Conservation (phyloP, 2,329 filamentous ascomycete species). For the Elsinoe fawcettii region DNA sequence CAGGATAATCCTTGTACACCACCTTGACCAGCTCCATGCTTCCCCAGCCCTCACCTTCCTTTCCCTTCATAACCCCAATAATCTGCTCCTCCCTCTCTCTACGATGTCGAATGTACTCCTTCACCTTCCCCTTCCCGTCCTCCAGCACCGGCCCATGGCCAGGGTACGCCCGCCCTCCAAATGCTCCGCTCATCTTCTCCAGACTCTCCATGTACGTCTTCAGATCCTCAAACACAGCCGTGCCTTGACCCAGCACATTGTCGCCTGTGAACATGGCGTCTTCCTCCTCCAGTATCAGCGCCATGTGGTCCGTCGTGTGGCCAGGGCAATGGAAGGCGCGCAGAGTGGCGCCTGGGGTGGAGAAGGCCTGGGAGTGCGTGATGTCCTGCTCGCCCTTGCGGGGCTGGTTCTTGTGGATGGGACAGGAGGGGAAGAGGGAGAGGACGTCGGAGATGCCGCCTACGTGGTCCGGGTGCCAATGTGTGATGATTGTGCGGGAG, state of each 20-base stretch:
- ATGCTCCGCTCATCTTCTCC: constrained; percentile 57
- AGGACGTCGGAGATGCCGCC: constrained; percentile 66
- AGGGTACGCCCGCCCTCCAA: constrained; percentile 68
- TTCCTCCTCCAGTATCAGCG: constrained; percentile 66
- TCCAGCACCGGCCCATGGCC: constrained; percentile 77
- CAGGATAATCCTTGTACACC: constrained; percentile 74
- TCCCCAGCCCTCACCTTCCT: constrained; percentile 47
- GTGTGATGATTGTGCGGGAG: constrained; percentile 67
- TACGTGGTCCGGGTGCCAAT: constrained; percentile 87
- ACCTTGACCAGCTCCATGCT: constrained; percentile 77
- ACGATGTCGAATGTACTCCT: constrained; percentile 77
- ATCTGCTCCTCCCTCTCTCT: constrained; percentile 73
- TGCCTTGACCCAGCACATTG: constrained; percentile 81
- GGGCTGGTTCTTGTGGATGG: constrained; percentile 60
- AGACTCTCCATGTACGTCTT: constrained; percentile 60
- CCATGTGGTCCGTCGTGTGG: constrained; percentile 77
- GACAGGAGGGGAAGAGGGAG: constrained; percentile 52
- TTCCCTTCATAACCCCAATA: constrained; percentile 50
- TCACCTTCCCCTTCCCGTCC: constrained; percentile 62
- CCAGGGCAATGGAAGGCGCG: constrained; percentile 62
- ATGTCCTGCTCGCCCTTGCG: constrained; percentile 46
- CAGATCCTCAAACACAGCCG: constrained; percentile 75
- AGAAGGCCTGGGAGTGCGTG: constrained; percentile 48
- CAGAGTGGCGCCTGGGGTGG: constrained; percentile 56
- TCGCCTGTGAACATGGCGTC: constrained; percentile 82